These are phyloP conservation scores for Diplocarpon mali DNA, from an alignment of 2,329 filamentous ascomycete genomes.

Conservation along the genomic window DNA sequence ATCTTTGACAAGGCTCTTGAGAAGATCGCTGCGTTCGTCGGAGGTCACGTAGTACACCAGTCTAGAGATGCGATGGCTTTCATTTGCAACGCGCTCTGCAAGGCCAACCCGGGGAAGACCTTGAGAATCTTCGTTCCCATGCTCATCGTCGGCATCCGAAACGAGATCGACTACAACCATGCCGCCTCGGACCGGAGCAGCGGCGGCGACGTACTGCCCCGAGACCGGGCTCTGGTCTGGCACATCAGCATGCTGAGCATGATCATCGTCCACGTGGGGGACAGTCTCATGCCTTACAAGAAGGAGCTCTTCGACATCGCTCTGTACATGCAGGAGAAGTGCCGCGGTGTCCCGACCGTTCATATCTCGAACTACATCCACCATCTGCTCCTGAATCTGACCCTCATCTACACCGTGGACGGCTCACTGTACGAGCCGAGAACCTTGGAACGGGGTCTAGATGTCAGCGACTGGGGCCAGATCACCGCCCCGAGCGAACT, in stretches of 20 bases:
- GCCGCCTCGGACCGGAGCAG: conserved; percentile 91
- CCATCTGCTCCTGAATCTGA: conserved; percentile 87
- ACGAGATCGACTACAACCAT: conserved; percentile 93
- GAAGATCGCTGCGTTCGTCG: conserved; percentile 85
- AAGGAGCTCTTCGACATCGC: conserved; percentile 84
- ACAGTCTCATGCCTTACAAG: conserved; percentile 80
- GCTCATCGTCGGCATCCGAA: conserved; percentile 81
- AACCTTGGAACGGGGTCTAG: conserved; percentile 58
- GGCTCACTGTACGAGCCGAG: conserved; percentile 78
- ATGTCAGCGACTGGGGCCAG: conserved; percentile 74
- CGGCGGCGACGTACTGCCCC: conserved; percentile 82
- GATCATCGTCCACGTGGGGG: conserved; percentile 92
- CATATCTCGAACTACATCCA: conserved; percentile 98
- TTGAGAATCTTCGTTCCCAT: conserved; percentile 85
- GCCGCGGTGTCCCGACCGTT: conserved; percentile 84
- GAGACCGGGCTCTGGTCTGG: conserved; percentile 91
- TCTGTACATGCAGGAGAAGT: conserved; percentile 92
- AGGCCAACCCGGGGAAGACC: conserved; percentile 88
- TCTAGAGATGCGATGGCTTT: conserved; percentile 97
- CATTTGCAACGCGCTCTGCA: conserved; percentile 92
- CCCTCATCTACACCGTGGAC: conserved; percentile 87
- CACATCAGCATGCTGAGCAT: conserved; percentile 95
- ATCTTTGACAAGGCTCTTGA: conserved; percentile 86
- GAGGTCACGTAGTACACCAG: conserved; percentile 91
- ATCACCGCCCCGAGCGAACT: conserved; percentile 63